Base-by-base conservation (phyloP, 1,284 basidiomycete genomes). In the Tylopilus sp. region DNA sequence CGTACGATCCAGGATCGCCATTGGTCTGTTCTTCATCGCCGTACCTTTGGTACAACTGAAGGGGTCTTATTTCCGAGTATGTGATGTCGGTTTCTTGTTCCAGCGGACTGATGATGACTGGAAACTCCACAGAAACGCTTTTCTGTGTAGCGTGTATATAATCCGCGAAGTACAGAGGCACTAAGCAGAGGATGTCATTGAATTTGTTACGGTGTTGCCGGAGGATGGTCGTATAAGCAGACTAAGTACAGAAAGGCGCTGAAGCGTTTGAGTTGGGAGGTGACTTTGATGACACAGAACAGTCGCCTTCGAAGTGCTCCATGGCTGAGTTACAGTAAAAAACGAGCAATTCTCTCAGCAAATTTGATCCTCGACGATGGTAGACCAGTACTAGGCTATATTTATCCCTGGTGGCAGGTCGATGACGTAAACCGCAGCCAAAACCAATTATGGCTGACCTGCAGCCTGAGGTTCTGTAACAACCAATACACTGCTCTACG, bases 11-110 rank as follows among this genome's bases (percentile, higher is more conserved):
- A 74, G 73, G 15, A 67, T 80, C 42, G 68, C 71, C 4, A 57
- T 71, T 0, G 78, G 63, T 2, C 55, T 81, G 11, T 80, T 77
- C 61, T 40, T 80, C n/a, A 57, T 78, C 21, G 62, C 74, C 8
- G 69, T 81, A 0, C 77, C 78, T 0, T 46, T 68, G 20, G 56
- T 77, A 4, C 78, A 81, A 52, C 35, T 67, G 33, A 74, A 71
- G 47, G 78, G 77, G 0, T 53, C 61, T 8, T 55, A 56, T 21
- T 64, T 80, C 43, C 64, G 78, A 54, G 75, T 77, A 53, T 46
- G 75, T 67, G 15, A 4, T 2, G 1, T 29, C 3, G 3, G 35
- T 46, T 51, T 18, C 31, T 35, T 39, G 11, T 21, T 43, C 29
- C 5, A 30, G 38, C n/a, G 6, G 12, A 21, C 26, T 48, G 8